These are phyloP conservation scores for Naegleria lovaniensis DNA, from an alignment of 208 protist genomes.

Conservation along the genomic window DNA sequence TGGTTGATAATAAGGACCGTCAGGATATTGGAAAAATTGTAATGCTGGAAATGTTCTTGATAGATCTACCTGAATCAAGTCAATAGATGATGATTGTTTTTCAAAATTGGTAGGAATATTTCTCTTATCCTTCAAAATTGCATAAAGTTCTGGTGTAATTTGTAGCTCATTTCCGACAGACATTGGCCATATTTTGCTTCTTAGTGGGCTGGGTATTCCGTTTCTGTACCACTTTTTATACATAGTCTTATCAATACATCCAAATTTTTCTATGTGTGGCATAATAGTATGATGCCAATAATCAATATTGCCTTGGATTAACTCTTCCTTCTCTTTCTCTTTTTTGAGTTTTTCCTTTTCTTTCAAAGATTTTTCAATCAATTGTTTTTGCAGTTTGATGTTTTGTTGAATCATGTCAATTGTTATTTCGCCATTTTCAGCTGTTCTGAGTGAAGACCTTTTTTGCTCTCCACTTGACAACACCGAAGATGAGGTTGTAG, in stretches of 20 bases:
- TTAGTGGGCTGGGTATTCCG: neutral
- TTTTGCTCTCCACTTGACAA: neutral
- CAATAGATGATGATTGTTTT: neutral
- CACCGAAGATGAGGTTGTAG: neutral
- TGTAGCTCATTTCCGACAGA: slow-evolving; percentile 5
- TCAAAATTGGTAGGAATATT: neutral
- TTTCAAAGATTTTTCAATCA: neutral
- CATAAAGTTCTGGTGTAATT: neutral
- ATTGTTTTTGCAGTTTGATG: neutral
- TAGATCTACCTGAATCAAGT: neutral
- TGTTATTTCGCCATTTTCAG: neutral
- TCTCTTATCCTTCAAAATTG: neutral
- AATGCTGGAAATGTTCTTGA: slow-evolving; percentile 12
- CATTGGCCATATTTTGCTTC: neutral
- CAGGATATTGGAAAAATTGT: slow-evolving; percentile 23
- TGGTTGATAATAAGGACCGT: neutral
- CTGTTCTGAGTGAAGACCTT: neutral
- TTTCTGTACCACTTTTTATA: neutral
- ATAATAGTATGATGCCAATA: neutral
- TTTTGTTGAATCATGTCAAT: neutral
- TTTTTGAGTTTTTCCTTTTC: neutral
- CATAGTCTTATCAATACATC: neutral
- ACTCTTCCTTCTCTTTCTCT: neutral
- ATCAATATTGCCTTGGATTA: neutral
- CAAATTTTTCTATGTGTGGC: neutral